A percentile compares a stretch with the other conserved stretches of the same genome.
Evolutionary conservation across 2,329 filamentous ascomycete genomes (phyloP).

Genomic region (Rachicladosporium sp.): DNA sequence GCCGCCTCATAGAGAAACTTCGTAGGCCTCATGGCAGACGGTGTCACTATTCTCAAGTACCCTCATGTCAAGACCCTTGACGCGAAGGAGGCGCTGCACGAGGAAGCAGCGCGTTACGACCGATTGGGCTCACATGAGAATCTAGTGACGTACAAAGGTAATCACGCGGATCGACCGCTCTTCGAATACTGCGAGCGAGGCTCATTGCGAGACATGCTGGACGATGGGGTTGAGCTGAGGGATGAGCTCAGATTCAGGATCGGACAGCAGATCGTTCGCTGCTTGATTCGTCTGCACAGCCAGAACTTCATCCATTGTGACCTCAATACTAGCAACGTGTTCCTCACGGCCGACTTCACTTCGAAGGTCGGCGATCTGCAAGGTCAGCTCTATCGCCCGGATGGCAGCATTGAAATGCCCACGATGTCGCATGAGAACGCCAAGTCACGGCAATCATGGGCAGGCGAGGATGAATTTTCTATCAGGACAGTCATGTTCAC

Average conservation of each 20-base stretch:
- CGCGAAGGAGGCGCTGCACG: slow-evolving; percentile 1
- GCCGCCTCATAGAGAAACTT: slow-evolving; percentile 2
- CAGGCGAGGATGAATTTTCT: slow-evolving; percentile 6
- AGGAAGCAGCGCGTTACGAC: slow-evolving; percentile 2
- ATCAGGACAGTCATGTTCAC: slow-evolving; percentile 4
- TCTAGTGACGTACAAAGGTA: background rate
- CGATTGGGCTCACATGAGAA: background rate
- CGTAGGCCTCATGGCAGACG: slow-evolving; percentile 4
- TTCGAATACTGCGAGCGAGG: slow-evolving; percentile 2
- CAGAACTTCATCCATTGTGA: slow-evolving; percentile 4
- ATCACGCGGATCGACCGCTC: background rate
- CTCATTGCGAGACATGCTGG: background rate
- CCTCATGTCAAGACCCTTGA: slow-evolving; percentile 2
- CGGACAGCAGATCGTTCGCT: background rate
- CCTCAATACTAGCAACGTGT: slow-evolving; percentile 2
- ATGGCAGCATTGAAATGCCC: slow-evolving; percentile 3
- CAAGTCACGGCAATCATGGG: slow-evolving; percentile 4
- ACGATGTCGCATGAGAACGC: slow-evolving; percentile 7
- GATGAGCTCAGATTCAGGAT: background rate
- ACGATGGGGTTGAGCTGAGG: background rate
- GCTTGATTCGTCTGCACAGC: slow-evolving; percentile 1
- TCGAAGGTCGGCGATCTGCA: slow-evolving; percentile 2
- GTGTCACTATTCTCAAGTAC: slow-evolving; percentile 4
- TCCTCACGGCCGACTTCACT: slow-evolving; percentile 1
- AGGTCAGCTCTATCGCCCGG: slow-evolving; percentile 1